phyloP scores from a whole-genome alignment of 306 rosid species.

The Pyrus communis region DNA sequence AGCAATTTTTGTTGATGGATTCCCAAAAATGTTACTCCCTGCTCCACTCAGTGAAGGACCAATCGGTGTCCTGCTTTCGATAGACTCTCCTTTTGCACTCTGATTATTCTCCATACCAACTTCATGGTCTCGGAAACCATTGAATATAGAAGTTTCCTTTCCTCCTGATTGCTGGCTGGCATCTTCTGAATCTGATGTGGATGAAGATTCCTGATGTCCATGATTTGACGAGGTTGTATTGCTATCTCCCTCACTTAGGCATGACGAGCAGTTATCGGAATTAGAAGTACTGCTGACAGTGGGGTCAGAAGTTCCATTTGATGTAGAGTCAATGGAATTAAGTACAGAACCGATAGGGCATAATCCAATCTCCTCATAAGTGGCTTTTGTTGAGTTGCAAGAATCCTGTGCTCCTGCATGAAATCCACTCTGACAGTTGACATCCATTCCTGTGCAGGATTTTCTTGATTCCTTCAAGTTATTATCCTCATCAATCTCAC shows the following conservation, averaged over 20 bases:
- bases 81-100: constrained; percentile 24
- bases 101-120: constrained; percentile 27
- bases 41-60: constrained; percentile 29
- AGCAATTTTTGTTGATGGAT: constrained; percentile 20
- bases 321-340: constrained; percentile 12
- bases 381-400: constrained; percentile 31
- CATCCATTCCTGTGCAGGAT: constrained; percentile 31
- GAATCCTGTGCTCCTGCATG: constrained; percentile 32
- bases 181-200: constrained; percentile 91
- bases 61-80: constrained; percentile 20
- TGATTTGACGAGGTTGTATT: constrained; percentile 61
- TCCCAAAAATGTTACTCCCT: constrained; percentile 35
- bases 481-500: constrained; percentile 37
- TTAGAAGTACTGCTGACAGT: constrained; percentile 36
- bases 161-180: constrained; percentile 70
- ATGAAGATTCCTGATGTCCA: constrained; percentile 73
- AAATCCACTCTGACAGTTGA: constrained; percentile 32
- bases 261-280: constrained; percentile 80
- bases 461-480: constrained; percentile 40
- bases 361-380: constrained; percentile 37
- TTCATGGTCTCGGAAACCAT: constrained; percentile 41
- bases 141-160: constrained; percentile 38
- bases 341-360: constrained; percentile 12
- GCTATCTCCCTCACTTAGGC: constrained; percentile 83
- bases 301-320: constrained; percentile 37